Conservation (phyloP, 768 basidiomycete genomes). For the Mycena crocata region DNA sequence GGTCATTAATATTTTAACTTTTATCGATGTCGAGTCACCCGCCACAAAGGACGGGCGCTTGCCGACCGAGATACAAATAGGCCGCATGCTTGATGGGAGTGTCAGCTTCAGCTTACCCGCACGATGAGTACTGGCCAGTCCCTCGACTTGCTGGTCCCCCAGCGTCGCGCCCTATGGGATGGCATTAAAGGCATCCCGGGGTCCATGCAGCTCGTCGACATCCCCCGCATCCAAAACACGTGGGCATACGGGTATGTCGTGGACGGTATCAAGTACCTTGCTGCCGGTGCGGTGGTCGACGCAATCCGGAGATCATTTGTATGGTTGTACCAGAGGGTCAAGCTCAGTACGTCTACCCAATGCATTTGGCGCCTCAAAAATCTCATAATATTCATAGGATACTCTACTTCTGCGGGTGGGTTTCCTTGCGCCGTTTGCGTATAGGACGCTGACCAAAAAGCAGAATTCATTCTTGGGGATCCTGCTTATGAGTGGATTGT, state of each 20-base stretch:
- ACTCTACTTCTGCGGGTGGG: too few species aligned
- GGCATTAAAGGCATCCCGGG: slow-evolving; percentile 33
- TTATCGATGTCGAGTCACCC: not conserved
- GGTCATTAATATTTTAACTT: not conserved
- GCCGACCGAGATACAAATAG: slow-evolving; percentile 27
- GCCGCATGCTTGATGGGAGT: slow-evolving; percentile 18
- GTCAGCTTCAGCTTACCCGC: not conserved
- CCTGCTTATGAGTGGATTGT: slow-evolving; percentile 63
- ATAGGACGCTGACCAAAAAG: too few species aligned
- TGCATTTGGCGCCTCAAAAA: not conserved
- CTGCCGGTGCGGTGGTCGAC: slow-evolving; percentile 31
- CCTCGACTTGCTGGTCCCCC: slow-evolving; percentile 24
- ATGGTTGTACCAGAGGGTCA: slow-evolving; percentile 30
- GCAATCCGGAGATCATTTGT: slow-evolving; percentile 23
- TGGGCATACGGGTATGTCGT: slow-evolving; percentile 26
- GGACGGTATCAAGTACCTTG: slow-evolving; percentile 25
- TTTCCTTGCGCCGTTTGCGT: too few species aligned
- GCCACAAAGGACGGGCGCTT: slow-evolving; percentile 18
- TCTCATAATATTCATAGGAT: slow-evolving; percentile 45
- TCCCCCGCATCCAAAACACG: slow-evolving; percentile 21
- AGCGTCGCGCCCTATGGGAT: slow-evolving; percentile 28
- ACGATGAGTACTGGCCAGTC: slow-evolving; percentile 18
- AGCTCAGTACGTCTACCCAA: slow-evolving; percentile 21
- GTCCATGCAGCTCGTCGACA: slow-evolving; percentile 32
- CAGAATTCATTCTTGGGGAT: slow-evolving; percentile 58